Evolutionary conservation across 2,329 filamentous ascomycete genomes (phyloP).

Genomic region (Ascochyta rabiei): DNA sequence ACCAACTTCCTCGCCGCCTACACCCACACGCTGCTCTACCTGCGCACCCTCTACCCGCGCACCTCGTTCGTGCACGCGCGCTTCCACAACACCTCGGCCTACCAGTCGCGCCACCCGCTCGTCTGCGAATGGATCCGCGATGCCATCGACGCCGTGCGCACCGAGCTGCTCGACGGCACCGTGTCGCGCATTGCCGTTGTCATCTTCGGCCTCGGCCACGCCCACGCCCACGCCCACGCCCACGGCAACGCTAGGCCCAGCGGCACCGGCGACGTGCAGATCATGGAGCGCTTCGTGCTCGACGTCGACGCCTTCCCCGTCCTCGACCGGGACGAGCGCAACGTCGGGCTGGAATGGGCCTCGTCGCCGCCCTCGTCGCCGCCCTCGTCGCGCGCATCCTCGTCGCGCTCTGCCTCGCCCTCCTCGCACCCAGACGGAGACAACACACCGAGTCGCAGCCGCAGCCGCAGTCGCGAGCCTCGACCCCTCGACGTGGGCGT

Average conservation of each 20-base stretch:
- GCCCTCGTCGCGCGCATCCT: conserved; percentile 6
- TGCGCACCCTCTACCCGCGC: conserved; percentile 78
- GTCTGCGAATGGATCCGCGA: conserved; percentile 87
- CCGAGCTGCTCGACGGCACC: conserved; percentile 66
- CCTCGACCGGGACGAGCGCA: conserved; percentile 54
- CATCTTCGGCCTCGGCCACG: conserved; percentile 55
- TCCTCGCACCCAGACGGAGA: conserved; percentile 10
- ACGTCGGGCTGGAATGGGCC: conserved; percentile 57
- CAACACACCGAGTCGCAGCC: conserved; percentile 4
- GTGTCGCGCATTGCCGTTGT: conserved; percentile 63
- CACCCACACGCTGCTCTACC: conserved; percentile 84
- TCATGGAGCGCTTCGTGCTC: conserved; percentile 66
- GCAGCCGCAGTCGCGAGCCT: conserved; percentile 15
- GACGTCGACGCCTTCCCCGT: conserved; percentile 63
- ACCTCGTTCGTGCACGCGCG: conserved; percentile 78
- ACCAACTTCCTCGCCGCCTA: conserved; percentile 80
- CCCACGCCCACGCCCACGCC: no score
- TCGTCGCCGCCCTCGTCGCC: conserved; percentile 8
- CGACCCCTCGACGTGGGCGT: conserved; percentile 29
- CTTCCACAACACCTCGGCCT: conserved; percentile 83
- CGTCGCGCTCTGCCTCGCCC: neutral
- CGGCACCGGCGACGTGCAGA: conserved; percentile 49
- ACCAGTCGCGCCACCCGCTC: conserved; percentile 83
- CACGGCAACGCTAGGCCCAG: conserved; percentile 37
- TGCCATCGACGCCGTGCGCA: conserved; percentile 73